phyloP scores from a whole-genome alignment of 305 asterid genomes.

The Rubia tinctorum region DNA sequence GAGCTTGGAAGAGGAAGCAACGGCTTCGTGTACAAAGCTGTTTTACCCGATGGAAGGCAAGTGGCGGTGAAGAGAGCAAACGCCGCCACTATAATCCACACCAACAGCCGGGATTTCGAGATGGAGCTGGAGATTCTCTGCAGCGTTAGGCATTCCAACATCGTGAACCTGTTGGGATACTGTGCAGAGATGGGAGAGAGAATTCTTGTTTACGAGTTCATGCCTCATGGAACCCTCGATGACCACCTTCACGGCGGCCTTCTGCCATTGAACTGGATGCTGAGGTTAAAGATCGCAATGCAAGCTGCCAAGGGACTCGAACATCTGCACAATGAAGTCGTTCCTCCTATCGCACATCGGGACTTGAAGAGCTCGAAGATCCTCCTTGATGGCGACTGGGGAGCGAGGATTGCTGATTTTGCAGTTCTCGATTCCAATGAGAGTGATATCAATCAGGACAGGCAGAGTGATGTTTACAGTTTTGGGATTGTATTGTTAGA shows the following conservation, averaged over 20 bases:
- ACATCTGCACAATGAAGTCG: conserved; percentile 67
- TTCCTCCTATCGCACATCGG: conserved; percentile 81
- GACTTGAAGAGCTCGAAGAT: conserved; percentile 78
- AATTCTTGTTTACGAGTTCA: conserved; percentile 75
- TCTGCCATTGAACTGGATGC: conserved; percentile 66
- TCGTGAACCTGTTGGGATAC: conserved; percentile 84
- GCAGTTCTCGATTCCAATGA: conserved; percentile 58
- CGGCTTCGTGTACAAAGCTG: conserved; percentile 88
- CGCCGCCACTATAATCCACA: conserved; percentile 93
- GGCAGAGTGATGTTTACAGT: conserved; percentile 61
- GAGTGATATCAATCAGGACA: conserved; percentile 45
- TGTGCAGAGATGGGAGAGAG: conserved; percentile 98
- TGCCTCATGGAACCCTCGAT: conserved; percentile 90
- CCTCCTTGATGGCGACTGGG: conserved; percentile 74
- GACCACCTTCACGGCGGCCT: conserved; percentile 95
- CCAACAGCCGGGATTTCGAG: conserved; percentile 77
- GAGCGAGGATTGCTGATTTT: conserved; percentile 71
- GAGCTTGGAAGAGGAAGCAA: conserved; percentile 97
- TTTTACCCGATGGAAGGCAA: conserved; percentile 78
- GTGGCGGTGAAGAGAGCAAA: conserved; percentile 93
- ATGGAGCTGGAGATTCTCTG: conserved; percentile 84
- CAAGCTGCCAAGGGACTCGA: conserved; percentile 89
- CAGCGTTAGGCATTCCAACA: conserved; percentile 62
- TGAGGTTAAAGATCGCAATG: conserved; percentile 68
- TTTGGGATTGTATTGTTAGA: conserved; percentile 86